Conservation (phyloP, 2,329 filamentous ascomycete species). For the Chalaropsis thielavioides region DNA sequence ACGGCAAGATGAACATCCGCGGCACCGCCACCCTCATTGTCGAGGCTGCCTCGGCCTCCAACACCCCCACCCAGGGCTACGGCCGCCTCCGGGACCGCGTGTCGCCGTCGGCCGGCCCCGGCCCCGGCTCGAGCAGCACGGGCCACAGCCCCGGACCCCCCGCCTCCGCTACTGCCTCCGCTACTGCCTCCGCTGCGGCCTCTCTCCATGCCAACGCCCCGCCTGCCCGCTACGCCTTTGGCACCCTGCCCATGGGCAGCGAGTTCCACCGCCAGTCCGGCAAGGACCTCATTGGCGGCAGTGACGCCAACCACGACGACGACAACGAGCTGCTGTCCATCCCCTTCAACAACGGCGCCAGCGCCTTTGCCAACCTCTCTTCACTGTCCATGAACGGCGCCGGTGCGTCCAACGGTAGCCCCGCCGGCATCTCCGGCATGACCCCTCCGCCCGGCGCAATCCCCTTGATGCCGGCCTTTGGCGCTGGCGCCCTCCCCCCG, state of each 20-base stretch:
- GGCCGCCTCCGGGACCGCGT: conserved; percentile 12
- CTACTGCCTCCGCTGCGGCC: neutral
- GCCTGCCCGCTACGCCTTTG: conserved; percentile 12
- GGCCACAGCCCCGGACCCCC: neutral
- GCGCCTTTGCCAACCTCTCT: conserved; percentile 12
- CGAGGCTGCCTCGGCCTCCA: conserved; percentile 12
- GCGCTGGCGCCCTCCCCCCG: neutral
- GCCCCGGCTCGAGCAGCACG: neutral
- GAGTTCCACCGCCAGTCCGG: conserved; percentile 47
- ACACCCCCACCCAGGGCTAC: conserved; percentile 13
- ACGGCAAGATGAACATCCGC: conserved; percentile 16
- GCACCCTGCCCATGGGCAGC: conserved; percentile 21
- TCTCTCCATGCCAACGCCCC: no score
- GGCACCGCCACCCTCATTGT: conserved; percentile 13
- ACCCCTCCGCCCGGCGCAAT: neutral
- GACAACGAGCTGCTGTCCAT: conserved; percentile 58
- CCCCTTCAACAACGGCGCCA: conserved; percentile 25
- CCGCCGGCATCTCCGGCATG: conserved; percentile 18
- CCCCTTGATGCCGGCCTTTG: neutral
- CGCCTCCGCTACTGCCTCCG: neutral
- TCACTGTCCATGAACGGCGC: conserved; percentile 23
- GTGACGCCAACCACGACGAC: conserved; percentile 52
- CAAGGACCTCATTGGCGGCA: conserved; percentile 57
- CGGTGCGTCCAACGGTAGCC: conserved; percentile 35
- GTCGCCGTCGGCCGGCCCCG: conserved; percentile 8